These are phyloP conservation scores for Castanopsis chinensis DNA, from an alignment of 306 rosid species.

Conservation along the genomic window DNA sequence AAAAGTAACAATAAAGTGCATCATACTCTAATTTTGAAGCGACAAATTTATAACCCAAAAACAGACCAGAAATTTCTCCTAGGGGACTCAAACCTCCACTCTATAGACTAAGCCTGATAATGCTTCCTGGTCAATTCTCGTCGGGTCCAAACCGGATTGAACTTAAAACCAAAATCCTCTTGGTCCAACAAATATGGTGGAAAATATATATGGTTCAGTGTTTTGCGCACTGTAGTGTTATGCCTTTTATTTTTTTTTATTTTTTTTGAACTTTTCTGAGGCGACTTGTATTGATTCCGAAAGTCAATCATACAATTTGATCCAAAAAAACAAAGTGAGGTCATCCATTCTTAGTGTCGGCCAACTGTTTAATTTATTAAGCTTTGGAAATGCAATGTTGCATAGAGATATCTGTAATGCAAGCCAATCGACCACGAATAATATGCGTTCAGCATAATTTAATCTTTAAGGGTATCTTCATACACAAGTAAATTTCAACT, in stretches of 20 bases:
- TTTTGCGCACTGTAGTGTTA: background rate
- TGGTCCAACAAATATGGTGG: no score
- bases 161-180: no score
- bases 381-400: slow-evolving; percentile 1
- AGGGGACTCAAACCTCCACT: no score
- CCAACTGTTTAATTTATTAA: slow-evolving; percentile 25
- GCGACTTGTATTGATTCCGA: background rate
- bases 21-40: no score
- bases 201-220: background rate
- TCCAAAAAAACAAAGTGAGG: background rate
- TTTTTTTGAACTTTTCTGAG: background rate
- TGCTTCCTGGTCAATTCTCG: no score
- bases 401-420: slow-evolving; percentile 28
- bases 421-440: slow-evolving; percentile 12
- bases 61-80: no score
- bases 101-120: fast-evolving
- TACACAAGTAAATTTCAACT: no score
- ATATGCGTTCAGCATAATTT: slow-evolving; percentile 2
- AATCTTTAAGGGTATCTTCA: background rate
- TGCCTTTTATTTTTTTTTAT: background rate
- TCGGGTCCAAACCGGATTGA: no score
- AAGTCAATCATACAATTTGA: slow-evolving; percentile 19
- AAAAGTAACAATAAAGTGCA: no score
- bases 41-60: no score
- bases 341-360: slow-evolving; percentile 61